phyloP scores from a whole-genome alignment of 2,329 filamentous ascomycete genomes.

The Phoma sp. region DNA sequence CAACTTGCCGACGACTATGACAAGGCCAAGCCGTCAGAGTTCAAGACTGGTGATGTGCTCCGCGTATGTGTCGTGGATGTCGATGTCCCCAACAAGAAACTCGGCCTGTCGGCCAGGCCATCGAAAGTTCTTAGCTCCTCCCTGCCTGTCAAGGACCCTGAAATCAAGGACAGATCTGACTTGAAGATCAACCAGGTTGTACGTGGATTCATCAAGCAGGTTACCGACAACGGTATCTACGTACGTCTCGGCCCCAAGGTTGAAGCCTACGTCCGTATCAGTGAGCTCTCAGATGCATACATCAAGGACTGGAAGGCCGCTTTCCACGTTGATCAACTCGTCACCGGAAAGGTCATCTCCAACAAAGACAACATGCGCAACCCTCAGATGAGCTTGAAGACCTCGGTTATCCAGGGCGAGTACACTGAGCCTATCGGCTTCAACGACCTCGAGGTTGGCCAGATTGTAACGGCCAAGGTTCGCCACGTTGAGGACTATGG shows the following conservation, averaged over 20 bases:
- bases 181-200: constrained; percentile 79
- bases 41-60: constrained; percentile 84
- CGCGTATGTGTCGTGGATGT: constrained; percentile 84
- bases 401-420: constrained; percentile 79
- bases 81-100: constrained; percentile 82
- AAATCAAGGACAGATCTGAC: constrained; percentile 74
- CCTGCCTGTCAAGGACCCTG: constrained; percentile 77
- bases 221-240: constrained; percentile 88
- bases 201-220: constrained; percentile 89
- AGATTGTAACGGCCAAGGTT: constrained; percentile 86
- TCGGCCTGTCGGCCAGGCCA: constrained; percentile 81
- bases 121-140: constrained; percentile 90
- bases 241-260: constrained; percentile 81
- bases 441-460: constrained; percentile 77
- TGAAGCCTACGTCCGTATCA: constrained; percentile 81
- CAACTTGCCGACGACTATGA: constrained; percentile 88
- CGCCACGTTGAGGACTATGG: constrained; percentile 95
- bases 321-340: constrained; percentile 87
- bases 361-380: constrained; percentile 73
- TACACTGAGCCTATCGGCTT: constrained; percentile 77
- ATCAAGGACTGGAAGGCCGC: constrained; percentile 94
- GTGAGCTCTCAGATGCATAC: constrained; percentile 87
- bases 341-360: constrained; percentile 81
- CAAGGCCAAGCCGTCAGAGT: constrained; percentile 75
- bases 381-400: constrained; percentile 85